Evolutionary conservation across 2,329 filamentous ascomycete species (phyloP).

Genomic region (Paraphaeosphaeria sporulosa): DNA sequence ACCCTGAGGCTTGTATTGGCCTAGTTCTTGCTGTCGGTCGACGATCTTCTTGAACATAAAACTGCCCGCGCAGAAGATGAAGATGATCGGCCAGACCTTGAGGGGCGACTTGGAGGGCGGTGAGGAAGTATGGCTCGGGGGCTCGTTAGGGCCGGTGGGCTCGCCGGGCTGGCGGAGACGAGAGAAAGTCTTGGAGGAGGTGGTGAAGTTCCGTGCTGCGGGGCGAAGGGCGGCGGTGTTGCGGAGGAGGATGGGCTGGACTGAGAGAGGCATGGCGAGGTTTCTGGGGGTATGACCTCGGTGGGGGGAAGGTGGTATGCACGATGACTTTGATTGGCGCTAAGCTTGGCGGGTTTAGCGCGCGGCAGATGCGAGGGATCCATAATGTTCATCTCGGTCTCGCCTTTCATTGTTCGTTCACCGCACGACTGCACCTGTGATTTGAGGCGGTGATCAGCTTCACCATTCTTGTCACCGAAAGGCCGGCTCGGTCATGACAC

Average conservation of each 20-base stretch:
- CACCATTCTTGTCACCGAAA: background rate
- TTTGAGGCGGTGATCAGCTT: background rate
- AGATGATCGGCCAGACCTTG: slow-evolving; percentile 55
- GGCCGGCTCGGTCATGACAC: slow-evolving; percentile 2
- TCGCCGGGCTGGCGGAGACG: slow-evolving; percentile 45
- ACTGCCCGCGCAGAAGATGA: slow-evolving; percentile 56
- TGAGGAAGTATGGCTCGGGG: slow-evolving; percentile 39
- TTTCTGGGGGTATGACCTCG: slow-evolving; percentile 32
- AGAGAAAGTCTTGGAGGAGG: slow-evolving; percentile 31
- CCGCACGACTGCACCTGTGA: background rate
- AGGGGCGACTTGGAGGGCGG: slow-evolving; percentile 50
- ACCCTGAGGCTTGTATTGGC: slow-evolving; percentile 40
- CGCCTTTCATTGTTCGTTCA: background rate
- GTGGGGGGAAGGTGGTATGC: slow-evolving; percentile 33
- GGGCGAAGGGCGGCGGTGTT: slow-evolving; percentile 19
- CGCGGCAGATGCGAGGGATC: slow-evolving; percentile 1
- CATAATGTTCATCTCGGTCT: background rate
- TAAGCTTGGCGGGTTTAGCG: slow-evolving; percentile 20
- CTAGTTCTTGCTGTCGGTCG: slow-evolving; percentile 53
- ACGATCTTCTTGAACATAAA: slow-evolving; percentile 57
- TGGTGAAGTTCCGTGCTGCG: slow-evolving; percentile 33
- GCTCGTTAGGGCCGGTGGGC: slow-evolving; percentile 50
- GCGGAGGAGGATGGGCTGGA: slow-evolving; percentile 21
- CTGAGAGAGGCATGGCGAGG: slow-evolving; percentile 41
- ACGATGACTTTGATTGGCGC: slow-evolving; percentile 28